Conservation (phyloP, 1,284 basidiomycete species). For the Cystobasidiaceae sp. region DNA sequence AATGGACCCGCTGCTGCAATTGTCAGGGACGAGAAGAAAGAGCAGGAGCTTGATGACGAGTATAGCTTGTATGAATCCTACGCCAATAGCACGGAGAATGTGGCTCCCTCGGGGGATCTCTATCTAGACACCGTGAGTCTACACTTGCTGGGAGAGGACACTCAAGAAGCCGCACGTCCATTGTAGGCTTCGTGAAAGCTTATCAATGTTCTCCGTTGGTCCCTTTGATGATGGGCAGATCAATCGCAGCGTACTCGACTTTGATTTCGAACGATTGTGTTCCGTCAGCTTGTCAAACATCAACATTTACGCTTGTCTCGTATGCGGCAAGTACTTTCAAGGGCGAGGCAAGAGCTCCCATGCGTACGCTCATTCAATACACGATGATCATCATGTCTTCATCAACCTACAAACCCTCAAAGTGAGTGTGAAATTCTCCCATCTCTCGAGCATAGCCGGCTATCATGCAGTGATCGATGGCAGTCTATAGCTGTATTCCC, state of each 20-base stretch:
- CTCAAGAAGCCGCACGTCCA: neutral
- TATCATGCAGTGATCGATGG: slow-evolving; percentile 8
- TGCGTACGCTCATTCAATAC: slow-evolving; percentile 94
- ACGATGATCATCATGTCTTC: slow-evolving; percentile 97
- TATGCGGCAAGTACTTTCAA: slow-evolving; percentile 98
- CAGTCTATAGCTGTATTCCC: slow-evolving; percentile 14
- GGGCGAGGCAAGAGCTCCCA: slow-evolving; percentile 87
- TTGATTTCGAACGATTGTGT: slow-evolving; percentile 99
- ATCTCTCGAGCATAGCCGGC: neutral
- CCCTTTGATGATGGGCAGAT: slow-evolving; percentile 56
- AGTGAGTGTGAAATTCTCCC: slow-evolving; percentile 51
- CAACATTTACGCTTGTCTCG: slow-evolving; percentile 95
- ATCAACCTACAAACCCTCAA: slow-evolving; percentile 90
- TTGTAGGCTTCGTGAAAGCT: neutral
- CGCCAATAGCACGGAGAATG: neutral
- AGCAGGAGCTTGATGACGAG: slow-evolving; percentile 21
- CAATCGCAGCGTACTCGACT: slow-evolving; percentile 82
- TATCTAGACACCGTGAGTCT: slow-evolving; percentile 85
- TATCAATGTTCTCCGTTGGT: slow-evolving; percentile 30
- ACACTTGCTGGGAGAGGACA: neutral
- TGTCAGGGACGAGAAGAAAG: neutral
- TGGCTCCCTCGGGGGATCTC: slow-evolving; percentile 56
- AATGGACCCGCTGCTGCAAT: neutral
- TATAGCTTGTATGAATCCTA: slow-evolving; percentile 13
- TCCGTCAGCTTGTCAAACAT: slow-evolving; percentile 93